A percentile compares a stretch with the other conserved stretches of the same genome.
Evolutionary conservation across 768 basidiomycete species (phyloP).

Genomic region (Termitomyces bulborhizus): DNA sequence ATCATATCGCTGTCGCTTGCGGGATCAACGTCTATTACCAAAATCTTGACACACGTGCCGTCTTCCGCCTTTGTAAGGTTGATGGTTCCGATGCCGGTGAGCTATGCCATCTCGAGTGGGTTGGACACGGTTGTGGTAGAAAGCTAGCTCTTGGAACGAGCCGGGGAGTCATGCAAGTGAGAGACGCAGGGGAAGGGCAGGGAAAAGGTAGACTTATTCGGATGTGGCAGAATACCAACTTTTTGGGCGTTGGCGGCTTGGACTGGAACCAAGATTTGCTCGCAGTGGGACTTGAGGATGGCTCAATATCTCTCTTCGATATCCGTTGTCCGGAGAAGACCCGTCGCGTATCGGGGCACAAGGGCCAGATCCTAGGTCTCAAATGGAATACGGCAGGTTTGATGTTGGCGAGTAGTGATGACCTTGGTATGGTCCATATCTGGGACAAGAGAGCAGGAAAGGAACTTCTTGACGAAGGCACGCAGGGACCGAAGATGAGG

Average conservation of each 20-base stretch:
- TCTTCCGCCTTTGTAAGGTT: conserved; percentile 44
- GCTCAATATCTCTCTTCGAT: conserved; percentile 62
- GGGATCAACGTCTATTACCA: conserved; percentile 55
- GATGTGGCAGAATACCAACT: conserved; percentile 33
- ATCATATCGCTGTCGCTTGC: conserved; percentile 60
- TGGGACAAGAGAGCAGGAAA: conserved; percentile 59
- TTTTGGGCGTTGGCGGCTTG: conserved; percentile 25
- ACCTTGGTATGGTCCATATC: conserved; percentile 80
- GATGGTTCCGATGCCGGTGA: conserved; percentile 22
- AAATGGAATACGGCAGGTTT: conserved; percentile 73
- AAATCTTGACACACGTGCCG: conserved; percentile 47
- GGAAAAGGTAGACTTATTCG: conserved; percentile 28
- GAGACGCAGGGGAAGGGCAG: conserved; percentile 35
- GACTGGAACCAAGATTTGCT: conserved; percentile 59
- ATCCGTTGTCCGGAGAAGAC: conserved; percentile 37
- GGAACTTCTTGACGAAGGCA: conserved; percentile 20
- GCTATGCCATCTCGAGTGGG: conserved; percentile 49
- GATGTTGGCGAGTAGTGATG: conserved; percentile 79
- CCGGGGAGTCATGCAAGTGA: conserved; percentile 44
- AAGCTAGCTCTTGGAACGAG: conserved; percentile 48
- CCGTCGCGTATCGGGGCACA: conserved; percentile 38
- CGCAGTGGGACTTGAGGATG: conserved; percentile 57
- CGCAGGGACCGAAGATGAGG: conserved; percentile 63
- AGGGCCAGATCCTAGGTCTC: conserved; percentile 69
- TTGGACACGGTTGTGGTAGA: conserved; percentile 29